phyloP scores from a whole-genome alignment of 2,329 filamentous ascomycete genomes.

The Cordyceps cateniannulata region DNA sequence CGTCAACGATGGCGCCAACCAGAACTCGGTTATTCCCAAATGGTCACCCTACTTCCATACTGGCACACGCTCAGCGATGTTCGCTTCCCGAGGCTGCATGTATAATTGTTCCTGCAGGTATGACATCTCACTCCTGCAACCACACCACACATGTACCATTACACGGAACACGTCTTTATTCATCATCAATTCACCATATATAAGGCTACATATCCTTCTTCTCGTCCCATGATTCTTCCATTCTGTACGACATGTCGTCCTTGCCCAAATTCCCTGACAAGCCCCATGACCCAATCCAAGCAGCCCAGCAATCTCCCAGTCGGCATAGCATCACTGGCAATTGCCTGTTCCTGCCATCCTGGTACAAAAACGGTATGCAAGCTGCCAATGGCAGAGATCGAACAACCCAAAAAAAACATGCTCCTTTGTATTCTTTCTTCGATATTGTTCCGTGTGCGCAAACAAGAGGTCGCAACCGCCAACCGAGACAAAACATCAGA shows the following conservation, averaged over 20 bases:
- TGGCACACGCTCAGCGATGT: neutral
- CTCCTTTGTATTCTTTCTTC: neutral
- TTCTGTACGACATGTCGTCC: neutral
- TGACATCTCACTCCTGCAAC: neutral
- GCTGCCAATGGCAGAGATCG: neutral
- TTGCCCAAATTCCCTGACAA: neutral
- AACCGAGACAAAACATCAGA: conserved; percentile 2
- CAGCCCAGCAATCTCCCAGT: neutral
- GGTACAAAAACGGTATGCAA: conserved; percentile 1
- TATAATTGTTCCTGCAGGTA: neutral
- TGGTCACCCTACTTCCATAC: neutral
- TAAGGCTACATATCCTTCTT: conserved; percentile 4
- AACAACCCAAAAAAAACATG: conserved; percentile 4
- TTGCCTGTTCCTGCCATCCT: neutral
- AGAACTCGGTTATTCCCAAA: neutral
- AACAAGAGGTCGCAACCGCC: neutral
- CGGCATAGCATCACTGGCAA: neutral
- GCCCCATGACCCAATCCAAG: conserved; percentile 3
- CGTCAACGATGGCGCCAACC: neutral
- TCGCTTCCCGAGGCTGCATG: neutral
- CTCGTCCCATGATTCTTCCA: neutral
- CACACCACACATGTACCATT: neutral
- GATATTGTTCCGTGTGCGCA: neutral
- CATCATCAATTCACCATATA: conserved; percentile 10
- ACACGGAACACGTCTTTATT: neutral